Conservation (phyloP, 2,329 filamentous ascomycete genomes). For the Neonectria hederae region DNA sequence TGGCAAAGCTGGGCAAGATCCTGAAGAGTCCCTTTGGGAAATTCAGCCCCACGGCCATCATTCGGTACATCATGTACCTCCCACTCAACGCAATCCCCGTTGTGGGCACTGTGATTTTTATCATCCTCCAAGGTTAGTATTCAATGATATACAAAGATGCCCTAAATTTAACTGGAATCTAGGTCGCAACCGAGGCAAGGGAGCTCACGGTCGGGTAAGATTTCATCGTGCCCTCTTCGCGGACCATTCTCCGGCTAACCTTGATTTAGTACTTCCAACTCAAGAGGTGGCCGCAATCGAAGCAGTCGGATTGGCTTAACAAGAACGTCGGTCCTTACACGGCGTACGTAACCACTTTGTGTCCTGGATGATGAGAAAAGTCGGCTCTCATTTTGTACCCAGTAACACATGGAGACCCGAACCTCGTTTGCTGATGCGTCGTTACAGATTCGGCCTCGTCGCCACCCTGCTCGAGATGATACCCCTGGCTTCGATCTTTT, state of each 20-base stretch:
- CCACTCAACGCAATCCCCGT: constrained; percentile 94
- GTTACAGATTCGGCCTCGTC: constrained; percentile 74
- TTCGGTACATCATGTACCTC: constrained; percentile 85
- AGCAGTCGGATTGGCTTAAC: constrained; percentile 75
- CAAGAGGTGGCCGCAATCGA: constrained; percentile 77
- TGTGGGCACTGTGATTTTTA: constrained; percentile 83
- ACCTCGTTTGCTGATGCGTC: constrained; percentile 21
- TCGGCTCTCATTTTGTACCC: not conserved
- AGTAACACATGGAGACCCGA: constrained; percentile 13
- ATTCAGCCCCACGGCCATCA: constrained; percentile 69
- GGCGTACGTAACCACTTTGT: constrained; percentile 64
- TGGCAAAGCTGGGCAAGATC: constrained; percentile 65
- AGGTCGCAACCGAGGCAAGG: constrained; percentile 59
- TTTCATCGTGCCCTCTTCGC: not conserved
- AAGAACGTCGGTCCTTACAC: constrained; percentile 81
- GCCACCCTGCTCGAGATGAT: constrained; percentile 86
- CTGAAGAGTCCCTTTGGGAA: constrained; percentile 66
- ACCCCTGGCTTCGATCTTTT: constrained; percentile 82
- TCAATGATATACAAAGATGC: not conserved
- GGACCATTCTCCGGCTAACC: constrained; percentile 9
- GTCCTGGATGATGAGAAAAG: not conserved
- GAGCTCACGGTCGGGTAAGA: constrained; percentile 64
- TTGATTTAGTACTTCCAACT: constrained; percentile 83
- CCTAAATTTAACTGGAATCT: constrained; percentile 1
- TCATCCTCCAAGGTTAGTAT: constrained; percentile 74